These are phyloP conservation scores for Protomyces inouyei DNA, from an alignment of 1,139 yeast species.

Conservation along the genomic window DNA sequence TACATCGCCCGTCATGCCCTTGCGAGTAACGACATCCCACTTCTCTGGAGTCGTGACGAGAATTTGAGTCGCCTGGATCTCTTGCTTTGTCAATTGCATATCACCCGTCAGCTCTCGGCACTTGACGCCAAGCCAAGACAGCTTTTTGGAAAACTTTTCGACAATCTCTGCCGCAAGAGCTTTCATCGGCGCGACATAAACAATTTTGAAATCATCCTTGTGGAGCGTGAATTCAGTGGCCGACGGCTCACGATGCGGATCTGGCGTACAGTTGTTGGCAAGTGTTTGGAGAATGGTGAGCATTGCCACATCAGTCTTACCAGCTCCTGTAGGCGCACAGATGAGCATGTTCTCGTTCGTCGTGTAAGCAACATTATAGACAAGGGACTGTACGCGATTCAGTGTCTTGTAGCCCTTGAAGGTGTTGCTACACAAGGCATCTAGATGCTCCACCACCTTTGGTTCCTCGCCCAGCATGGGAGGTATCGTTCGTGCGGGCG, in stretches of 20 bases:
- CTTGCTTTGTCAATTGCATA: constrained; percentile 84
- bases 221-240: constrained; percentile 54
- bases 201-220: constrained; percentile 78
- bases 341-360: constrained; percentile 94
- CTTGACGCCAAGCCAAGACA: constrained; percentile 76
- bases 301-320: constrained; percentile 96
- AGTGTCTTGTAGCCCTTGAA: constrained; percentile 71
- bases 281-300: constrained; percentile 75
- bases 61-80: constrained; percentile 77
- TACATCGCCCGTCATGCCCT: constrained; percentile 68
- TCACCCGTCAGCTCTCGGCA: constrained; percentile 95
- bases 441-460: constrained; percentile 55
- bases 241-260: constrained; percentile 32
- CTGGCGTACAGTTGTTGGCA: constrained; percentile 54
- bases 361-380: constrained; percentile 84
- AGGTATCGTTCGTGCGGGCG: constrained; percentile 56
- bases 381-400: constrained; percentile 87
- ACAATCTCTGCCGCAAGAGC: constrained; percentile 98
- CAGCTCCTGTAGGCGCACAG: constrained; percentile 99
- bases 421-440: constrained; percentile 74
- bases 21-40: constrained; percentile 98
- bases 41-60: constrained; percentile 97
- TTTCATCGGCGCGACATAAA: constrained; percentile 92
- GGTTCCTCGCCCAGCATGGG: constrained; percentile 51
- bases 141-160: constrained; percentile 72